A percentile compares a stretch with the other conserved stretches of the same genome.
phyloP scores from a whole-genome alignment of 1,139 yeast species.

The Yamadazyma dendronema region DNA sequence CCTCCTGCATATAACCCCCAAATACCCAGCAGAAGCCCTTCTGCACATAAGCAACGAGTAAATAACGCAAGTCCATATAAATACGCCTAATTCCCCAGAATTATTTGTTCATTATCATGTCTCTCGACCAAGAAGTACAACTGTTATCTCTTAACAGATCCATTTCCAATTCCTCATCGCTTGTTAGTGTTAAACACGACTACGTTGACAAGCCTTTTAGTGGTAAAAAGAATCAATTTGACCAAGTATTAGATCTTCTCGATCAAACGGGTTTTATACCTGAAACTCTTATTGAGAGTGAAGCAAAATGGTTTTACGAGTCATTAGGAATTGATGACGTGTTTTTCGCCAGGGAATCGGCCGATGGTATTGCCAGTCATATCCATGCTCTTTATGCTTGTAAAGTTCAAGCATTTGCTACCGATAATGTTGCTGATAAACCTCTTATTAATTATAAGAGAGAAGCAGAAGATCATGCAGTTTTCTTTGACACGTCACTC shows the following conservation, averaged over 20 bases:
- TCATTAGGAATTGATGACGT: conserved; percentile 87
- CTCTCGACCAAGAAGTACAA: conserved; percentile 23
- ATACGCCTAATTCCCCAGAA: conserved; percentile 2
- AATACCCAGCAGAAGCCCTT: too few species aligned
- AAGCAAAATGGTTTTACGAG: conserved; percentile 88
- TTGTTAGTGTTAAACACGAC: conserved; percentile 45
- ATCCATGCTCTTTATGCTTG: conserved; percentile 88
- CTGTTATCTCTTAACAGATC: conserved; percentile 24
- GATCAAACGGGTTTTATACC: conserved; percentile 90
- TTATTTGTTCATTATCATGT: conserved; percentile 8
- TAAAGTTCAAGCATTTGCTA: conserved; percentile 77
- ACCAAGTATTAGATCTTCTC: conserved; percentile 75
- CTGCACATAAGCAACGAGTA: background rate
- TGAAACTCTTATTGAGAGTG: conserved; percentile 78
- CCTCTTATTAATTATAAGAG: conserved; percentile 72
- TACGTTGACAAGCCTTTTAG: conserved; percentile 74
- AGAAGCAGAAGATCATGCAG: conserved; percentile 84
- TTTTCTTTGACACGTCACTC: conserved; percentile 69
- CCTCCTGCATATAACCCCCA: background rate
- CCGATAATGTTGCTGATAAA: conserved; percentile 22
- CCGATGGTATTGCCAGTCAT: conserved; percentile 78
- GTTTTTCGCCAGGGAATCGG: conserved; percentile 83
- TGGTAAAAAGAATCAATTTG: conserved; percentile 81
- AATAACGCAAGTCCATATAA: conserved; percentile 1
- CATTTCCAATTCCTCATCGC: conserved; percentile 33